phyloP scores from a whole-genome alignment of 331 rosid species.

The Telfairia occidentalis region DNA sequence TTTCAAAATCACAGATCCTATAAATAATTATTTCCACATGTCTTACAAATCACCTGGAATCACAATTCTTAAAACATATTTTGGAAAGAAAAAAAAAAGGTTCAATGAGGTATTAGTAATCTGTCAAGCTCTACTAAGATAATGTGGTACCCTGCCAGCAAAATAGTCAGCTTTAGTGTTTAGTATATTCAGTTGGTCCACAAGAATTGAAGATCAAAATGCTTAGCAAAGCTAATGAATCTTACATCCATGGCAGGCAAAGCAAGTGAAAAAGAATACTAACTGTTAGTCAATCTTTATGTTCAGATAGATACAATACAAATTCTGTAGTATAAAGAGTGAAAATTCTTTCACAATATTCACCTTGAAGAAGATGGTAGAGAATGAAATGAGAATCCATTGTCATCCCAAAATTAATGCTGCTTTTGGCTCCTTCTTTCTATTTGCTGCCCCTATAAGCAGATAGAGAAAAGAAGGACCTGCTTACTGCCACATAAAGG shows the following conservation, averaged over 20 bases:
- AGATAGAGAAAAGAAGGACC: slow-evolving; percentile 97
- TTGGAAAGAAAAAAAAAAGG: too few species aligned
- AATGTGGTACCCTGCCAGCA: neutral
- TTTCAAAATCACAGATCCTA: too few species aligned
- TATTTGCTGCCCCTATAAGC: slow-evolving; percentile 87
- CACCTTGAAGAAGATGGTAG: slow-evolving; percentile 21
- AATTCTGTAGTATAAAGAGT: slow-evolving; percentile 7
- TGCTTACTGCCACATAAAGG: slow-evolving; percentile 54
- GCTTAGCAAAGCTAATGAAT: slow-evolving; percentile 1
- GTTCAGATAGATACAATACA: slow-evolving; percentile 5
- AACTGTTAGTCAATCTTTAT: slow-evolving; percentile 2
- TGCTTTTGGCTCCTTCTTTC: slow-evolving; percentile 30
- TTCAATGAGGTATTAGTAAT: too few species aligned
- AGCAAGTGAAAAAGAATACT: slow-evolving; percentile 6
- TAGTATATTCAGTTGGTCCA: neutral
- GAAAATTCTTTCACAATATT: slow-evolving; percentile 19
- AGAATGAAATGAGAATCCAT: slow-evolving; percentile 3
- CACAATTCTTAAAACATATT: too few species aligned
- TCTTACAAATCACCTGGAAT: too few species aligned
- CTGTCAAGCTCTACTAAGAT: neutral
- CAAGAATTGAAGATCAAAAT: slow-evolving; percentile 6
- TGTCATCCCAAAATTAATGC: slow-evolving; percentile 22
- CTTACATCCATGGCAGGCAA: slow-evolving; percentile 6
- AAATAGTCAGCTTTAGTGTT: neutral
- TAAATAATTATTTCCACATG: too few species aligned